phyloP scores from a whole-genome alignment of 345 rosid species.

The Clausena lansium region DNA sequence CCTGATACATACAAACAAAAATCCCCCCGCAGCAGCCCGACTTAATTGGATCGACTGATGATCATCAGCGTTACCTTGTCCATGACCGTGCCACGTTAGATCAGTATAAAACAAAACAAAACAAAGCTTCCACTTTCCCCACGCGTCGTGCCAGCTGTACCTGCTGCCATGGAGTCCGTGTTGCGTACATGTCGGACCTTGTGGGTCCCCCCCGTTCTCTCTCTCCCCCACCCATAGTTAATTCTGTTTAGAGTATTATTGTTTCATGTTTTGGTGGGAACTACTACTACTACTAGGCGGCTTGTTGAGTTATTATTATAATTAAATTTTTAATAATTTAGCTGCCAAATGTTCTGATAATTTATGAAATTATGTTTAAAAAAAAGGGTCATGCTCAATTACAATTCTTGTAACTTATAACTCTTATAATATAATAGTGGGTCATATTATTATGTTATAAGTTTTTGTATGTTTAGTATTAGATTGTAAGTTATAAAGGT shows the following conservation, averaged over 20 bases:
- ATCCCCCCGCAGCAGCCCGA: neutral
- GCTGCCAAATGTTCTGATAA: no score
- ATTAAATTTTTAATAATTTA: no score
- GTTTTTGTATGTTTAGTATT: no score
- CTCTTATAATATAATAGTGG: no score
- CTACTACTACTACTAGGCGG: no score
- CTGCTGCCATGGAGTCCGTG: slow-evolving; percentile 15
- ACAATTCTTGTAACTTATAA: no score
- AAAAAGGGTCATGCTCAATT: no score
- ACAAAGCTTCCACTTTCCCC: neutral
- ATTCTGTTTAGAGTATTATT: neutral
- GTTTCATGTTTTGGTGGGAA: neutral
- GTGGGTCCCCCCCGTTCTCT: neutral
- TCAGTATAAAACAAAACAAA: neutral
- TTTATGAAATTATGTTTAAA: no score
- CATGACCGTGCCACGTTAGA: neutral
- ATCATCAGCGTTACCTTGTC: no score
- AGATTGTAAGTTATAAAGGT: no score
- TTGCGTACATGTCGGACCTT: neutral
- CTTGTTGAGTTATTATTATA: neutral
- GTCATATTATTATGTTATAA: no score
- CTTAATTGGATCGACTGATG: neutral
- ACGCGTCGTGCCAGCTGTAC: slow-evolving; percentile 41
- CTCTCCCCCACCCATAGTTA: neutral
- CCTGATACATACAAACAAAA: neutral